These are phyloP conservation scores for Fraxinus floribunda DNA, from an alignment of 305 asterid species.

Conservation along the genomic window DNA sequence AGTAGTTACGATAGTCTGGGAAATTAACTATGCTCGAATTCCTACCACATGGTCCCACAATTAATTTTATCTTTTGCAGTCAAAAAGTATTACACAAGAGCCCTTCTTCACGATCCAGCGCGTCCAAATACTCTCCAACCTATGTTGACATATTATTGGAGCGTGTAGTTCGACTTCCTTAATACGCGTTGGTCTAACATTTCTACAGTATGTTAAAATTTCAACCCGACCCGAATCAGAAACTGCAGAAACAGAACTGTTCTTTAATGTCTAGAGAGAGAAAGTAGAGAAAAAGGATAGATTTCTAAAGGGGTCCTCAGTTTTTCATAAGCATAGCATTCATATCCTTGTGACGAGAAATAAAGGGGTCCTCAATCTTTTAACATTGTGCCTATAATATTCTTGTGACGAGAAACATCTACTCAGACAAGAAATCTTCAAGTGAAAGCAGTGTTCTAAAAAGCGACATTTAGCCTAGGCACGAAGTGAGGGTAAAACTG, in stretches of 20 bases:
- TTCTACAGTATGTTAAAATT: neutral
- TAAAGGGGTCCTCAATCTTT: too few species aligned
- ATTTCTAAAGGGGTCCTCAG: neutral
- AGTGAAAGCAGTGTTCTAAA: neutral
- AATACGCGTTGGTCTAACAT: neutral
- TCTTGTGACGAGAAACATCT: neutral
- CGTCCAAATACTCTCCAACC: neutral
- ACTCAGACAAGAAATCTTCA: neutral
- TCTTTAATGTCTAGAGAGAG: constrained; percentile 11
- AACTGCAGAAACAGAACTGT: constrained; percentile 1
- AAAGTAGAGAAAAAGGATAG: constrained; percentile 1
- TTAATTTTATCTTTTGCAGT: neutral
- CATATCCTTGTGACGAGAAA: neutral
- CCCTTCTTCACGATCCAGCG: neutral
- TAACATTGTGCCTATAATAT: too few species aligned
- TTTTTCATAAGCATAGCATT: neutral
- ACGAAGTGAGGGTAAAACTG: neutral
- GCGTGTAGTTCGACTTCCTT: neutral
- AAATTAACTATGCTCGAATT: neutral
- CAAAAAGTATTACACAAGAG: neutral
- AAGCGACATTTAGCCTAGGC: neutral
- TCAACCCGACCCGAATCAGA: neutral
- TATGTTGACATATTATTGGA: neutral
- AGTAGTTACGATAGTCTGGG: neutral
- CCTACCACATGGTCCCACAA: neutral